A percentile compares a stretch with the other conserved stretches of the same genome.
phyloP scores from a whole-genome alignment of 1,139 yeast species.

The Blastobotrys illinoisensis region DNA sequence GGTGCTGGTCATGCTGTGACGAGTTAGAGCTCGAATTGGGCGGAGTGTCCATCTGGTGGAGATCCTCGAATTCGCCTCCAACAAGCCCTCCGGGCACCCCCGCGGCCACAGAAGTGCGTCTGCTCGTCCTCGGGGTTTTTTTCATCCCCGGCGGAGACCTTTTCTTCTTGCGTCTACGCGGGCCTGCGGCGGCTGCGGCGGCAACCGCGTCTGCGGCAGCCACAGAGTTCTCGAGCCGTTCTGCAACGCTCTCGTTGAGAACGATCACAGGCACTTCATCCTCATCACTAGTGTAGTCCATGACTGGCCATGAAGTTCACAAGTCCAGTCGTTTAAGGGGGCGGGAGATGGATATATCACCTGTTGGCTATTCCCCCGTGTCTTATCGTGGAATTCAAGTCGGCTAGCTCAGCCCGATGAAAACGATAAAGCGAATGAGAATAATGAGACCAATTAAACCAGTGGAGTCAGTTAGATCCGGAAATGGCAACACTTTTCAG shows the following conservation, averaged over 20 bases:
- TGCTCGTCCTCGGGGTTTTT: not conserved
- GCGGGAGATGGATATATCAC: not conserved
- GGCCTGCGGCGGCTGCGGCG: slow-evolving; percentile 1
- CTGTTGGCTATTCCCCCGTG: not conserved
- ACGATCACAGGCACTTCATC: slow-evolving; percentile 19
- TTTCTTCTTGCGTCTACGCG: not conserved
- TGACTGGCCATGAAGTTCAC: not conserved
- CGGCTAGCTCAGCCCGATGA: not conserved
- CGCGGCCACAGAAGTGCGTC: not conserved
- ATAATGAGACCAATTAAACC: too few relatives aligned
- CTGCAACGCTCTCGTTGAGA: slow-evolving; percentile 4
- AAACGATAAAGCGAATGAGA: too few relatives aligned
- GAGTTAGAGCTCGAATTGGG: not conserved
- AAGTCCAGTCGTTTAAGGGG: too few relatives aligned
- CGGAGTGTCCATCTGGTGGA: not conserved
- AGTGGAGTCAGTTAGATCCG: too few relatives aligned
- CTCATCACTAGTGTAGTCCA: slow-evolving; percentile 12
- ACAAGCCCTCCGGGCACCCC: not conserved
- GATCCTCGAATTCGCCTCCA: not conserved
- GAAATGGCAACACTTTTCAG: too few relatives aligned
- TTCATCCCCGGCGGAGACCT: not conserved
- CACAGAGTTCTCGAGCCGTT: not conserved
- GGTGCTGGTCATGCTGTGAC: not conserved
- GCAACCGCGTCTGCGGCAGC: slow-evolving; percentile 7
- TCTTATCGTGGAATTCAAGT: not conserved